Conservation (phyloP, 2,329 filamentous ascomycete genomes). For the Coniosporium tulheliwenetii region DNA sequence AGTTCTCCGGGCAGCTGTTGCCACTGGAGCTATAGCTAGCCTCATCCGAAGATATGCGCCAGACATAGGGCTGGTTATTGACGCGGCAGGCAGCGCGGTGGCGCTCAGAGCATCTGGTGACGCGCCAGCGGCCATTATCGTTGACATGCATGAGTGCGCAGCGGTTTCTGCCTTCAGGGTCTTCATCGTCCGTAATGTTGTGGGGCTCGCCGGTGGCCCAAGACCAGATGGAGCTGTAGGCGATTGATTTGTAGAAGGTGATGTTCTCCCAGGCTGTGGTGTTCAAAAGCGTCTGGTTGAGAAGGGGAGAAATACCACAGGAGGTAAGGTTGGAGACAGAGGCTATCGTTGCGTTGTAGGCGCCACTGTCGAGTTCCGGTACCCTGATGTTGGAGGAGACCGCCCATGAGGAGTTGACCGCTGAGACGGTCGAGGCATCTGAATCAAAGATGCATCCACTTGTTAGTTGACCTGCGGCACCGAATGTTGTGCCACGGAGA, state of each 20-base stretch:
- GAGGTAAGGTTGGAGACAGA: constrained; percentile 26
- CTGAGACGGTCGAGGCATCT: constrained; percentile 22
- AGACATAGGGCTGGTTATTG: constrained; percentile 37
- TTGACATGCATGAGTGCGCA: constrained; percentile 40
- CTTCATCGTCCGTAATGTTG: constrained; percentile 22
- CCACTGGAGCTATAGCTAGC: constrained; percentile 28
- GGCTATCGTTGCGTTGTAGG: constrained; percentile 10
- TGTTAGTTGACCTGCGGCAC: constrained; percentile 24
- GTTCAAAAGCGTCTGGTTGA: constrained; percentile 40
- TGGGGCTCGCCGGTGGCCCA: constrained; percentile 42
- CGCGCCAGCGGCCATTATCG: constrained; percentile 39
- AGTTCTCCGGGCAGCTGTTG: constrained; percentile 30
- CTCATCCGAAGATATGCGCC: constrained; percentile 33
- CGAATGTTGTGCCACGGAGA: constrained; percentile 16
- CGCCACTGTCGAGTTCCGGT: constrained; percentile 2
- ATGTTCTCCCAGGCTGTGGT: constrained; percentile 32
- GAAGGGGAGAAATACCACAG: constrained; percentile 45
- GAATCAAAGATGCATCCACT: constrained; percentile 39
- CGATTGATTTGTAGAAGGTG: constrained; percentile 34
- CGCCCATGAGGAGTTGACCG: constrained; percentile 40
- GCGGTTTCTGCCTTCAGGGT: constrained; percentile 15
- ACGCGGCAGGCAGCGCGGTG: constrained; percentile 43
- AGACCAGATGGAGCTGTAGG: constrained; percentile 39
- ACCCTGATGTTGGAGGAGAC: constrained; percentile 10
- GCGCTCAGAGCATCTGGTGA: constrained; percentile 36